Evolutionary conservation across 371 early-diverging fungal genomes (phyloP).

Genomic region (Rhizopus microsporus): DNA sequence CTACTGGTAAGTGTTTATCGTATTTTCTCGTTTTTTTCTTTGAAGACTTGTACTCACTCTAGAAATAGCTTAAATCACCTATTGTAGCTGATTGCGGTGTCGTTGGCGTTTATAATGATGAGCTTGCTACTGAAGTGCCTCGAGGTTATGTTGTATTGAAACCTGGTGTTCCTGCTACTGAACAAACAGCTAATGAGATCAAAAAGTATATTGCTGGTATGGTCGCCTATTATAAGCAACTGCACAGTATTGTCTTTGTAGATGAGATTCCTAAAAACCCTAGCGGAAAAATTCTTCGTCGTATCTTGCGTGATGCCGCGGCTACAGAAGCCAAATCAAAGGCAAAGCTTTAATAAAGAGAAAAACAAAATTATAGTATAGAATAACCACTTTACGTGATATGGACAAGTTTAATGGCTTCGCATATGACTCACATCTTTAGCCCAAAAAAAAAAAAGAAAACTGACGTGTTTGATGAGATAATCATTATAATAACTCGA

Average conservation of each 20-base stretch:
- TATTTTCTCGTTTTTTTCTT: background rate
- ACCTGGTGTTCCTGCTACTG: constrained; percentile 12
- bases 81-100: constrained; percentile 71
- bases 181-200: constrained; percentile 35
- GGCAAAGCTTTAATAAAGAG: no score
- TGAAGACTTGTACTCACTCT: no score
- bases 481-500: no score
- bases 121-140: constrained; percentile 70
- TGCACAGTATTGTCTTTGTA: constrained; percentile 74
- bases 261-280: constrained; percentile 70
- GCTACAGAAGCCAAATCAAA: background rate
- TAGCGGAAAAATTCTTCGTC: constrained; percentile 78
- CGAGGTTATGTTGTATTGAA: constrained; percentile 65
- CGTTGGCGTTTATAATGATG: constrained; percentile 51
- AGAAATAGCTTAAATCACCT: constrained; percentile 46
- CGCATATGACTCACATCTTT: no score
- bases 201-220: constrained; percentile 56
- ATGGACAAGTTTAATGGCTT: no score
- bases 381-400: no score
- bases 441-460: no score
- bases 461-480: no score
- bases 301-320: constrained; percentile 31
- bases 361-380: no score
- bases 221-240: constrained; percentile 70
- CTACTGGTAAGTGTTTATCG: constrained; percentile 14